These are phyloP conservation scores for Pholiota adiposa DNA, from an alignment of 1,284 basidiomycete genomes.

Conservation along the genomic window DNA sequence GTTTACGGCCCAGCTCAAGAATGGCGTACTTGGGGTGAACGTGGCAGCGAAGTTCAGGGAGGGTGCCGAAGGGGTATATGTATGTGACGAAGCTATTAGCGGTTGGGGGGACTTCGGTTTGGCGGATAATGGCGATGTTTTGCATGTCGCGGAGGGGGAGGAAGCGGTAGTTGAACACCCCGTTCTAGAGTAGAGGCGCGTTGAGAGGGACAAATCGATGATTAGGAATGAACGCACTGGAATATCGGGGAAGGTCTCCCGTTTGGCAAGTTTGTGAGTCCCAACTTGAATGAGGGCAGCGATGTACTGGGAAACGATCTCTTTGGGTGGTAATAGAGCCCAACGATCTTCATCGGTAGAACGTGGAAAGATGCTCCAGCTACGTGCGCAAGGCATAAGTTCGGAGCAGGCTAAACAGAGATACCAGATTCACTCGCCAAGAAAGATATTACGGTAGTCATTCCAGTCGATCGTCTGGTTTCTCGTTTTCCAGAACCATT, in stretches of 20 bases:
- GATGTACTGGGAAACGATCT: background rate
- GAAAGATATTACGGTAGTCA: background rate
- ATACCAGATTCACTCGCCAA: background rate
- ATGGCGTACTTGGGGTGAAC: slow-evolving; percentile 16
- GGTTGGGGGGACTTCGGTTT: background rate
- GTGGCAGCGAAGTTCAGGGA: slow-evolving; percentile 3
- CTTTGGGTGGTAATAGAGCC: background rate
- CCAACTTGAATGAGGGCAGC: background rate
- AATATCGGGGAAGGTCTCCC: background rate
- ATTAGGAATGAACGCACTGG: background rate
- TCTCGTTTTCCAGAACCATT: slow-evolving; percentile 13
- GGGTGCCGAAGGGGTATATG: slow-evolving; percentile 1
- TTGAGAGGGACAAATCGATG: background rate
- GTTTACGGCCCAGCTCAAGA: slow-evolving; percentile 1
- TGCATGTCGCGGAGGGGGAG: slow-evolving; percentile 5
- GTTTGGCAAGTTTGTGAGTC: background rate
- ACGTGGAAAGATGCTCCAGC: background rate
- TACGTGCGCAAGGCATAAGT: background rate
- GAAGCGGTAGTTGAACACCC: background rate
- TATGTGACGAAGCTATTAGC: background rate
- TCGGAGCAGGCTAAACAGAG: background rate
- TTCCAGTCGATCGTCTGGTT: slow-evolving; percentile 11
- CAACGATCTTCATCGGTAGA: background rate
- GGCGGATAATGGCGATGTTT: background rate
- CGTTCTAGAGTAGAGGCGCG: background rate